Conservation (phyloP, 2,329 filamentous ascomycete genomes). For the Verticillium zaregamsianum region DNA sequence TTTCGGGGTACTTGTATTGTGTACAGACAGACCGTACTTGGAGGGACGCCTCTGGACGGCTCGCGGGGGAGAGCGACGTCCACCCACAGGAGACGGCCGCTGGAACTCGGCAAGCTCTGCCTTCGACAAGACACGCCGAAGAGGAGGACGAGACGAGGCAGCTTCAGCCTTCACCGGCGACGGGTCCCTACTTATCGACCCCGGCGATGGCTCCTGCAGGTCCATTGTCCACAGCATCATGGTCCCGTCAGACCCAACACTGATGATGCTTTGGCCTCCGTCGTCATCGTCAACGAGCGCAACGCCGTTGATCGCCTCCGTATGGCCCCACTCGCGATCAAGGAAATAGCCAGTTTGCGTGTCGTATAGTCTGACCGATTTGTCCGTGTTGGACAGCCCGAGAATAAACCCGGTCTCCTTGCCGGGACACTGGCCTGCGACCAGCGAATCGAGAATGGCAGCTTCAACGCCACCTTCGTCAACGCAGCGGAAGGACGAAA, state of each 20-base stretch:
- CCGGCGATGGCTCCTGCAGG: constrained; percentile 37
- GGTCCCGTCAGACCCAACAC: constrained; percentile 74
- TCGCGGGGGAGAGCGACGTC: constrained; percentile 52
- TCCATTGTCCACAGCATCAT: constrained; percentile 74
- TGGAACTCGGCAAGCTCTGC: constrained; percentile 81
- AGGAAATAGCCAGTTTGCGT: constrained; percentile 70
- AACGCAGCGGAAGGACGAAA: constrained; percentile 74
- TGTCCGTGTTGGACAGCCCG: constrained; percentile 91
- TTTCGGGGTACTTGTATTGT: constrained; percentile 30
- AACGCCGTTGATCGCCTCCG: constrained; percentile 85
- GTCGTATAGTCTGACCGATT: constrained; percentile 89
- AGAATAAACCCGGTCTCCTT: constrained; percentile 64
- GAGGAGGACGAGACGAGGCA: constrained; percentile 61
- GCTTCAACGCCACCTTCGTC: constrained; percentile 78
- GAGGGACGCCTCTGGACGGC: constrained; percentile 52
- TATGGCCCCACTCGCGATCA: constrained; percentile 91
- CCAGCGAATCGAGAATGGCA: constrained; percentile 76
- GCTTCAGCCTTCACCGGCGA: constrained; percentile 48
- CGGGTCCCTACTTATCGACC: constrained; percentile 43
- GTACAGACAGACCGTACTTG: constrained; percentile 37
- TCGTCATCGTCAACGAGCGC: constrained; percentile 62
- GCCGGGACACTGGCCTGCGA: constrained; percentile 53
- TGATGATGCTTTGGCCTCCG: constrained; percentile 58
- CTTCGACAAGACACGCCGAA: constrained; percentile 82
- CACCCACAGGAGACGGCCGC: constrained; percentile 40